phyloP scores from a whole-genome alignment of 2,329 filamentous ascomycete genomes.

The Botrytis pseudocinerea region DNA sequence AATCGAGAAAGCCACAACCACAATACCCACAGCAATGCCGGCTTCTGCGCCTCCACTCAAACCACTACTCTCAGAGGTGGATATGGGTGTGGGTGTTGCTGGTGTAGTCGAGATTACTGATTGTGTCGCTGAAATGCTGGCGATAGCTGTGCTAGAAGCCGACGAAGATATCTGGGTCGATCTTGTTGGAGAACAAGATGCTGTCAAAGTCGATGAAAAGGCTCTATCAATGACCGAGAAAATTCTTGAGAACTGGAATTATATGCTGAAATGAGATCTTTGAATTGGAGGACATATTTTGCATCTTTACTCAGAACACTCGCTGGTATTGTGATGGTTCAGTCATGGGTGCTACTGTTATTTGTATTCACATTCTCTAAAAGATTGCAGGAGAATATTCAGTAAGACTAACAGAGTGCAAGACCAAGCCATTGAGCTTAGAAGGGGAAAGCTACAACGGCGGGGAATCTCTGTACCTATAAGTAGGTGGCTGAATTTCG shows the following conservation, averaged over 20 bases:
- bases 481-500: neutral
- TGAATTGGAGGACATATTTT: constrained; percentile 11
- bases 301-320: neutral
- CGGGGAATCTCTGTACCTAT: neutral
- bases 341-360: neutral
- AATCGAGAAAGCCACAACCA: neutral
- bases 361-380: constrained; percentile 1
- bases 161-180: neutral
- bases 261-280: neutral
- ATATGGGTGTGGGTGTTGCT: neutral
- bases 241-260: neutral
- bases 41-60: constrained; percentile 1
- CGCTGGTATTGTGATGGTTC: neutral
- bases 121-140: neutral
- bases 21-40: constrained; percentile 7
- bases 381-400: neutral
- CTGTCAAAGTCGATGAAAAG: neutral
- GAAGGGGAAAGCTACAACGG: too few species aligned
- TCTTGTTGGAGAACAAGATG: neutral
- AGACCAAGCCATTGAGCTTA: neutral
- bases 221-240: neutral
- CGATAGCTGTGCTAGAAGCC: neutral
- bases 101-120: neutral
- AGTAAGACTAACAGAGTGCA: neutral
- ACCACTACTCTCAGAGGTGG: neutral